A percentile compares a stretch with the other conserved stretches of the same genome.
Conservation (phyloP, 164 flowering plant species). For the Piper longum region DNA sequence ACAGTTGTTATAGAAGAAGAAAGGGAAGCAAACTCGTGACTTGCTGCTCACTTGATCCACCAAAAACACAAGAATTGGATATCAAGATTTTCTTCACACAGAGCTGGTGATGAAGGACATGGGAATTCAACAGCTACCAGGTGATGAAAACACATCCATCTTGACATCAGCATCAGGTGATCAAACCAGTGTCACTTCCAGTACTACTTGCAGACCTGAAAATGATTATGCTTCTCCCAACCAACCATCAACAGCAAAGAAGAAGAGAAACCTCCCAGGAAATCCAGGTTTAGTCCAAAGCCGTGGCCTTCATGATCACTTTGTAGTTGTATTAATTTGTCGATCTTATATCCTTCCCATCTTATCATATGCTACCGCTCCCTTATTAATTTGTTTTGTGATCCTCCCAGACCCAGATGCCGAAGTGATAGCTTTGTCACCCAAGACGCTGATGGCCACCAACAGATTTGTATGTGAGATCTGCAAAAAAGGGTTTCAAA, state of each 20-base stretch:
- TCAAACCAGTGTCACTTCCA: slow-evolving; percentile 50
- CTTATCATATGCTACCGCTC: background rate
- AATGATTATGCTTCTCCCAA: slow-evolving; percentile 17
- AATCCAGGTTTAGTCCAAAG: slow-evolving; percentile 46
- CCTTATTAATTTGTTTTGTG: no score
- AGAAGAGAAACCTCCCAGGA: slow-evolving; percentile 75
- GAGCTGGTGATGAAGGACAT: slow-evolving; percentile 32
- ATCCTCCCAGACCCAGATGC: slow-evolving; percentile 23
- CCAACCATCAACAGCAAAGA: slow-evolving; percentile 27
- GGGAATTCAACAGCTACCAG: slow-evolving; percentile 19
- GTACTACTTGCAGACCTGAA: slow-evolving; percentile 21
- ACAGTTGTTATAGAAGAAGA: background rate
- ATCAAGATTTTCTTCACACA: background rate
- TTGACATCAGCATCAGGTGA: slow-evolving; percentile 61
- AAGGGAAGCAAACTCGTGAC: background rate
- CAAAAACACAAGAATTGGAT: slow-evolving; percentile 5
- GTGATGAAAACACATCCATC: slow-evolving; percentile 68
- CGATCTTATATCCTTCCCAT: background rate
- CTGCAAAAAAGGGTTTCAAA: slow-evolving; percentile 91
- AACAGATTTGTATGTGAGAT: slow-evolving; percentile 89
- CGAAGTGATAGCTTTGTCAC: slow-evolving; percentile 54
- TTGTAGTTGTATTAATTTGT: no score
- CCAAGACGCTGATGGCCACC: slow-evolving; percentile 74
- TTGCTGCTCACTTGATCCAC: slow-evolving; percentile 1
- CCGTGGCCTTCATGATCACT: background rate